Conservation (phyloP, 2,329 filamentous ascomycete species). For the Colletotrichum abscissum region DNA sequence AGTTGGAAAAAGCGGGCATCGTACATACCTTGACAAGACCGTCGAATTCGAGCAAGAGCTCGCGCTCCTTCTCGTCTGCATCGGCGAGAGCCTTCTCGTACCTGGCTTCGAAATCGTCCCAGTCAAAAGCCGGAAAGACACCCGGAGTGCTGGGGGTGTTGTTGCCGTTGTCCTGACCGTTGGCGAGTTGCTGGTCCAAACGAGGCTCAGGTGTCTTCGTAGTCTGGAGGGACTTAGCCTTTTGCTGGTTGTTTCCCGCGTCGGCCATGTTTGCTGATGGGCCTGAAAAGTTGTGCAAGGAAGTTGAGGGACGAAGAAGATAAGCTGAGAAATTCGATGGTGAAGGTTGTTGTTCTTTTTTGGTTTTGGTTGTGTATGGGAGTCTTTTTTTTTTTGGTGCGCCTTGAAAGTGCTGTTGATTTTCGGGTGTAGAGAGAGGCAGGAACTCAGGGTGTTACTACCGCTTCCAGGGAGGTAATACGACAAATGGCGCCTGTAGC, state of each 20-base stretch:
- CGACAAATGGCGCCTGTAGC: not conserved
- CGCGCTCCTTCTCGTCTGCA: constrained; percentile 71
- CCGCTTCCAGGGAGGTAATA: not conserved
- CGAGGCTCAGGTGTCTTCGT: constrained; percentile 53
- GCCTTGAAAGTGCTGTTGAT: not conserved
- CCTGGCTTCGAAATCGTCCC: constrained; percentile 78
- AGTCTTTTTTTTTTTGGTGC: not conserved
- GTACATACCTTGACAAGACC: constrained; percentile 69
- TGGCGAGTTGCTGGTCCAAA: constrained; percentile 44
- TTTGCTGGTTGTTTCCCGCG: constrained; percentile 8
- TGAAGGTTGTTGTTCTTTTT: not conserved
- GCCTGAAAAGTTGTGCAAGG: too few relatives aligned
- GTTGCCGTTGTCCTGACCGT: constrained; percentile 41
- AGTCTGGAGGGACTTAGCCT: constrained; percentile 35
- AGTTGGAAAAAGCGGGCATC: constrained; percentile 1
- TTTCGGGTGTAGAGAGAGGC: not conserved
- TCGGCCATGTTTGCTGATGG: constrained; percentile 16
- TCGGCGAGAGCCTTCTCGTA: constrained; percentile 75
- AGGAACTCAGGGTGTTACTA: not conserved
- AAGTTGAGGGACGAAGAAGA: not conserved
- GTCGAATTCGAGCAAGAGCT: constrained; percentile 75
- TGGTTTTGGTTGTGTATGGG: not conserved
- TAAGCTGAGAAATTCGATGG: not conserved
- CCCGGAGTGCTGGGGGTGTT: constrained; percentile 61
- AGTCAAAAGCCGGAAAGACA: constrained; percentile 72